Percentiles rank a stretch among this genome's conserved stretches.
phyloP scores from a whole-genome alignment of 2,329 filamentous ascomycete genomes.

The Elsinoe perseae region DNA sequence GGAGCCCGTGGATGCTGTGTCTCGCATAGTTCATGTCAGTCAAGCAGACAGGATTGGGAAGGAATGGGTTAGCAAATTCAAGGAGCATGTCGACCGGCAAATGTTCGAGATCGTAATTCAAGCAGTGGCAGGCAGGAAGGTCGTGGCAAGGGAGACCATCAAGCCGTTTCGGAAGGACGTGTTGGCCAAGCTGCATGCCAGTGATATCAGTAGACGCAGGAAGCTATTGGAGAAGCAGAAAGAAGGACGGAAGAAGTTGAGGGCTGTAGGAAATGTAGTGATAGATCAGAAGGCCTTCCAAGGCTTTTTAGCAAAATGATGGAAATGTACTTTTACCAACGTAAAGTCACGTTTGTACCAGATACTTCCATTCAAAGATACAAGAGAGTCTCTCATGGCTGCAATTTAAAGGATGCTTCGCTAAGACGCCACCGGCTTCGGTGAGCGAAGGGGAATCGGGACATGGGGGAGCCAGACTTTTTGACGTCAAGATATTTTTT shows the following conservation, averaged over 20 bases:
- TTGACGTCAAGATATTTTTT: slow-evolving; percentile 6
- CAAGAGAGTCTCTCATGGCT: no score
- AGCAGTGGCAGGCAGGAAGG: slow-evolving; percentile 62
- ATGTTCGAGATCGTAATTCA: slow-evolving; percentile 98
- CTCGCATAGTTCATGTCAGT: slow-evolving; percentile 76
- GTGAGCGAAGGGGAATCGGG: not conserved
- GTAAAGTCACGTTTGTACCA: no score
- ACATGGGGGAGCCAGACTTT: not conserved
- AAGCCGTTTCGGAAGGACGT: slow-evolving; percentile 98
- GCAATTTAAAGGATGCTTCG: not conserved
- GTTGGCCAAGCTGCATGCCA: slow-evolving; percentile 82
- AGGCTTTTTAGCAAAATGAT: slow-evolving; percentile 76
- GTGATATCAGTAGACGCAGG: slow-evolving; percentile 70
- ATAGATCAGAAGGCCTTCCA: slow-evolving; percentile 96
- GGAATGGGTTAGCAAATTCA: slow-evolving; percentile 91
- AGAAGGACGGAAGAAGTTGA: slow-evolving; percentile 80
- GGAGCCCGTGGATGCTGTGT: slow-evolving; percentile 83
- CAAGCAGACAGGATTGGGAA: slow-evolving; percentile 75
- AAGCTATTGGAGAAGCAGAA: slow-evolving; percentile 97
- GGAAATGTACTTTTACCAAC: no score
- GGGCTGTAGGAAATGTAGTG: slow-evolving; percentile 77
- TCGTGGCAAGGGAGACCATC: slow-evolving; percentile 87
- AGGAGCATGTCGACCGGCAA: slow-evolving; percentile 89
- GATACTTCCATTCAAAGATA: not conserved
- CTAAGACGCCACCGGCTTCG: not conserved